These are phyloP conservation scores for Umbelopsis sp. DNA, from an alignment of 192 early-diverging fungal genomes.

Conservation along the genomic window DNA sequence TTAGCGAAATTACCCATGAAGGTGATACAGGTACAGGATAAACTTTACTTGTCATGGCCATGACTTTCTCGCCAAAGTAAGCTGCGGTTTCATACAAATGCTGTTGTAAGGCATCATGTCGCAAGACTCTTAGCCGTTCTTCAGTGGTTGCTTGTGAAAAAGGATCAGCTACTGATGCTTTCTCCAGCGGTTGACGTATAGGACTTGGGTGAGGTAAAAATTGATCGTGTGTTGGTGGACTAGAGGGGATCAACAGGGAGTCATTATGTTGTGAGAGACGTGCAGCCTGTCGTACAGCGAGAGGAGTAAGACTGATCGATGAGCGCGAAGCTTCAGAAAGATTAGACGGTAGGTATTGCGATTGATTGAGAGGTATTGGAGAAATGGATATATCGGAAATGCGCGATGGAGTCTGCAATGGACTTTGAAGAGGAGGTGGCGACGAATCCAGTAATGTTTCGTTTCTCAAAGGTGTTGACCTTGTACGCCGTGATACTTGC, in stretches of 20 bases:
- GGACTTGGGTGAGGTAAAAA: background rate
- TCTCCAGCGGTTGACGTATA: background rate
- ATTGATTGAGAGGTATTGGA: conserved; percentile 12
- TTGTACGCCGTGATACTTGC: conserved; percentile 18
- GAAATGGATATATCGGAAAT: conserved; percentile 12
- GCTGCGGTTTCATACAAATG: conserved; percentile 58
- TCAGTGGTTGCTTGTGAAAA: conserved; percentile 27
- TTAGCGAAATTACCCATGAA: background rate
- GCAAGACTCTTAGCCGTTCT: conserved; percentile 52
- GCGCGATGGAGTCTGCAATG: conserved; percentile 14
- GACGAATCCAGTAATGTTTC: conserved; percentile 10
- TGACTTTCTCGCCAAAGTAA: conserved; percentile 71
- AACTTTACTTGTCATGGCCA: conserved; percentile 57
- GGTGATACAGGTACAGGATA: background rate
- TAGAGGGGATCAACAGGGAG: conserved; percentile 4
- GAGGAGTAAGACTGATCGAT: conserved; percentile 8
- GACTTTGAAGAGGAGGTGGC: conserved; percentile 8
- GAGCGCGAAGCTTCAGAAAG: conserved; percentile 18
- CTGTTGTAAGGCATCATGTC: conserved; percentile 55
- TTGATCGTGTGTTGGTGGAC: background rate
- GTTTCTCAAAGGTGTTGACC: conserved; percentile 13
- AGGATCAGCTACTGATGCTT: conserved; percentile 3
- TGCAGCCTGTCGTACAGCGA: background rate
- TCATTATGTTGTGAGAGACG: background rate
- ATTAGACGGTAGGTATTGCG: conserved; percentile 10